These are phyloP conservation scores for Coemansia aciculifera DNA, from an alignment of 192 early-diverging fungal genomes.

Conservation along the genomic window DNA sequence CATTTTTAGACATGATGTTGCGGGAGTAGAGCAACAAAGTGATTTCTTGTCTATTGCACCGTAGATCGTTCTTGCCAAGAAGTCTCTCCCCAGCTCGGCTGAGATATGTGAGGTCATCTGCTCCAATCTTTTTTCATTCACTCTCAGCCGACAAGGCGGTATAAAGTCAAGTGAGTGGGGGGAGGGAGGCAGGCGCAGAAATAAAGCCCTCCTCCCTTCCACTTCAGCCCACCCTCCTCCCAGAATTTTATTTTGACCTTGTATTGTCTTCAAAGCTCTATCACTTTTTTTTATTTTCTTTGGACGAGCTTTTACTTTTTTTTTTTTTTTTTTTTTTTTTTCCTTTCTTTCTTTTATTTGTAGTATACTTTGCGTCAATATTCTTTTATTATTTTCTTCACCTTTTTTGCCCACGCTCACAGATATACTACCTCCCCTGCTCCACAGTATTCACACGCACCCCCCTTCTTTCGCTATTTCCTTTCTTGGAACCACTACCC, in stretches of 20 bases:
- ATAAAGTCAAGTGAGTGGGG: background rate
- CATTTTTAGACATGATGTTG: background rate
- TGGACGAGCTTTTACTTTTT: too few relatives aligned
- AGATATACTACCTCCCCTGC: too few relatives aligned
- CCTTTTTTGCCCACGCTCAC: background rate
- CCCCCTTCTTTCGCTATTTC: background rate
- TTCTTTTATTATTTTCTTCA: conserved; percentile 8
- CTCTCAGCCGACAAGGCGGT: background rate
- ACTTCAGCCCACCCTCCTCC: too few relatives aligned
- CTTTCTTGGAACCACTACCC: background rate
- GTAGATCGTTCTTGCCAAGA: background rate
- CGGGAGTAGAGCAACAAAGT: too few relatives aligned
- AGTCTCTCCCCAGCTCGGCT: too few relatives aligned
- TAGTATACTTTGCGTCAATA: background rate
- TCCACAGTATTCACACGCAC: too few relatives aligned
- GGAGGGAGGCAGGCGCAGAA: too few relatives aligned
- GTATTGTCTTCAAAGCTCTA: too few relatives aligned
- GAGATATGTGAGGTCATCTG: conserved; percentile 1
- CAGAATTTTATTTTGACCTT: too few relatives aligned
- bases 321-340: background rate
- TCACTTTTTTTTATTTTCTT: background rate
- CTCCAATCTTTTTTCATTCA: background rate
- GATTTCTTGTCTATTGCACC: background rate
- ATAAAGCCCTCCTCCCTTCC: background rate
- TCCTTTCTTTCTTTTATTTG: background rate